These are phyloP conservation scores for Rosa hybrid DNA, from an alignment of 331 rosid species.

Conservation along the genomic window DNA sequence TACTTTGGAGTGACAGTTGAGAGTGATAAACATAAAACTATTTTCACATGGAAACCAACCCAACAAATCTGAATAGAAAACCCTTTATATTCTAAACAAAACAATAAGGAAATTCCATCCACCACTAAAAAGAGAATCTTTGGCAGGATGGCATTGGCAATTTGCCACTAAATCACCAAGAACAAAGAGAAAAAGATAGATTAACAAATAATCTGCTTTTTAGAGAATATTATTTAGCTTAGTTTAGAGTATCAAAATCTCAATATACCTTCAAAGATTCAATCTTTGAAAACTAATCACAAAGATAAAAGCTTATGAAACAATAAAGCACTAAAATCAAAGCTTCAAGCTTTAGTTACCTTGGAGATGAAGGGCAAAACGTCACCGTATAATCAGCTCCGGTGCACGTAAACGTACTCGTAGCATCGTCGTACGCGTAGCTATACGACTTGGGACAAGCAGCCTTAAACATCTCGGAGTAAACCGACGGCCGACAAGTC, in stretches of 20 bases:
- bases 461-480: conserved; percentile 85
- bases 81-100: background rate
- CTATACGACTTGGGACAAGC: conserved; percentile 93
- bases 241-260: background rate
- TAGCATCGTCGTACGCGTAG: conserved; percentile 93
- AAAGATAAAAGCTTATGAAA: background rate
- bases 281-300: background rate
- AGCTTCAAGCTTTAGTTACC: conserved; percentile 40
- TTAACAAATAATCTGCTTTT: background rate
- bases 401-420: conserved; percentile 84
- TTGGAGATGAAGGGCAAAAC: conserved; percentile 92
- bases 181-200: background rate
- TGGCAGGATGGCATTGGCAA: conserved; percentile 30
- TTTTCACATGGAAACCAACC: conserved; percentile 21
- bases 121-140: conserved; percentile 39
- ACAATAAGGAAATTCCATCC: background rate
- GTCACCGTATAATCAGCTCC: conserved; percentile 94
- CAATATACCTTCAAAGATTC: background rate
- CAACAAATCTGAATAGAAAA: conserved; percentile 28
- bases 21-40: conserved; percentile 3
- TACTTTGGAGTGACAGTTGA: conserved; percentile 9
- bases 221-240: background rate
- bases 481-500: conserved; percentile 74
- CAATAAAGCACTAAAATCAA: background rate
- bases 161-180: conserved; percentile 14